These are phyloP conservation scores for Panaeolus papilionaceus DNA, from an alignment of 768 basidiomycete species.

Conservation along the genomic window DNA sequence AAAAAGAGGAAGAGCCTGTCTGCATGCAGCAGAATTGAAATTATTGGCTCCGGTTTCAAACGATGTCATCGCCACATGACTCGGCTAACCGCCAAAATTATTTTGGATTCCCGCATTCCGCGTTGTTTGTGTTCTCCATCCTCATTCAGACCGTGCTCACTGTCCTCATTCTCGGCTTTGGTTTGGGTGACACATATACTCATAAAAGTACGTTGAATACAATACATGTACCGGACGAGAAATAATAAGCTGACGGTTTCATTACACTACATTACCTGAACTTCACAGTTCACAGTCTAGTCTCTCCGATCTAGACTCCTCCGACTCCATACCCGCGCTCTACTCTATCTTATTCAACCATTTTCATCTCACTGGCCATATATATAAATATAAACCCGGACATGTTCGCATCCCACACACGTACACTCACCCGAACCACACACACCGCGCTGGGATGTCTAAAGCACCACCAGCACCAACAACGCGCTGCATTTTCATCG, in stretches of 20 bases:
- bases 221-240: no score
- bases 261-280: no score
- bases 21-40: no score
- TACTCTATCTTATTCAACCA: no score
- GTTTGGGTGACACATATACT: no score
- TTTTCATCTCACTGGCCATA: background rate
- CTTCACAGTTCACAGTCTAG: no score
- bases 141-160: background rate
- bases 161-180: background rate
- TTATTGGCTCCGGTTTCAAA: constrained; percentile 11
- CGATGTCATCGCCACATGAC: constrained; percentile 11
- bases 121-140: background rate
- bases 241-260: no score
- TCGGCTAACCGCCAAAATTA: constrained; percentile 9
- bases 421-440: background rate
- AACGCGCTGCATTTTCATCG: background rate
- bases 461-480: background rate
- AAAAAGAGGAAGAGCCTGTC: no score
- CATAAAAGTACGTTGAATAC: background rate
- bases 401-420: background rate
- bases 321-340: background rate
- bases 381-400: background rate
- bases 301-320: background rate
- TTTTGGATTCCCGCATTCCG: background rate
- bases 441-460: background rate